Percentiles rank a stretch among this genome's conserved stretches.
Conservation (phyloP, 768 basidiomycete genomes). For the Lactarius hengduanensis region DNA sequence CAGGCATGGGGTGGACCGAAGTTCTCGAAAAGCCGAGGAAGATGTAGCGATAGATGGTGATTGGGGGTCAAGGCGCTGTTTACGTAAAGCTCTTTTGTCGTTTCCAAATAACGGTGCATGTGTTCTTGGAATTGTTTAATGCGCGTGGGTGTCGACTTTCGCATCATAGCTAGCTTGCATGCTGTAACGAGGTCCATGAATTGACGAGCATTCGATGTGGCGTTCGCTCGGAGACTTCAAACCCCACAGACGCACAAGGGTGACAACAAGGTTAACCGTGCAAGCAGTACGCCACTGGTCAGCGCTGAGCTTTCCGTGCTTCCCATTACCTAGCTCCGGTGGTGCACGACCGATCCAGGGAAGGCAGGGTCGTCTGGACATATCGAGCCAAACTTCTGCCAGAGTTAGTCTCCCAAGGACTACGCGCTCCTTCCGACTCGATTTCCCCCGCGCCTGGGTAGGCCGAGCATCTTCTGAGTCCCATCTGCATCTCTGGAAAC, state of each 20-base stretch:
- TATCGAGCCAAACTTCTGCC: constrained; percentile 26
- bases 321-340: constrained; percentile 22
- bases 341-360: constrained; percentile 32
- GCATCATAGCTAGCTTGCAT: constrained; percentile 34
- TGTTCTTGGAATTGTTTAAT: constrained; percentile 34
- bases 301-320: constrained; percentile 31
- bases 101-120: constrained; percentile 37
- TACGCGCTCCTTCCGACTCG: not conserved
- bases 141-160: constrained; percentile 28
- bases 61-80: constrained; percentile 35
- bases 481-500: too few relatives aligned
- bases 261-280: constrained; percentile 29
- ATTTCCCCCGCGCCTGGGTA: too few relatives aligned
- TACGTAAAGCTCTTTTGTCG: constrained; percentile 36
- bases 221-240: not conserved
- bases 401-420: constrained; percentile 8
- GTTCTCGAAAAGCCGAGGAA: constrained; percentile 33
- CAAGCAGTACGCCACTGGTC: constrained; percentile 31
- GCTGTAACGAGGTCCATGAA: constrained; percentile 40
- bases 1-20: constrained; percentile 42
- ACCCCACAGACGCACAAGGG: constrained; percentile 32
- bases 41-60: constrained; percentile 45
- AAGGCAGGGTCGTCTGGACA: constrained; percentile 28
- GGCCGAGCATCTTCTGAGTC: too few relatives aligned
- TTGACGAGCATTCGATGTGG: constrained; percentile 18